phyloP scores from a whole-genome alignment of 345 rosid genomes.

The Citrus hindsii region DNA sequence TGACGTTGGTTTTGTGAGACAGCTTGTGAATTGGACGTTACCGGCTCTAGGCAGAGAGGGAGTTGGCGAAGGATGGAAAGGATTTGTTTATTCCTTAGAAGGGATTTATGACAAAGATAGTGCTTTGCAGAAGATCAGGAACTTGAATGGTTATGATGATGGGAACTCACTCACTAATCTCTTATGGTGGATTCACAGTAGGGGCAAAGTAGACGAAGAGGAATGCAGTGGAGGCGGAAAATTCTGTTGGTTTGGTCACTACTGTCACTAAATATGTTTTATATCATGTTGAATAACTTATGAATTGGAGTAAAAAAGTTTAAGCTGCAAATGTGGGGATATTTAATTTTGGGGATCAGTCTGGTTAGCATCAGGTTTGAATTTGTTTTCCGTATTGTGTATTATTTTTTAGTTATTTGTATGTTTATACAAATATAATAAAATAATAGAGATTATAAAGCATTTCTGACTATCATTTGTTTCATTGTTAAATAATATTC shows the following conservation, averaged over 20 bases:
- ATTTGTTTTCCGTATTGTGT: neutral
- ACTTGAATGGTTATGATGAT: constrained; percentile 58
- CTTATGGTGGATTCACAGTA: constrained; percentile 90
- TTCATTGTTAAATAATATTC: neutral
- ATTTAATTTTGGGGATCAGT: neutral
- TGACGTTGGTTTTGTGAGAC: constrained; percentile 43
- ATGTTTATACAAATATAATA: neutral
- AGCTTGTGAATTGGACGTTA: constrained; percentile 79
- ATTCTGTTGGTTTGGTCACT: constrained; percentile 68
- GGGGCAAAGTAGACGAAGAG: constrained; percentile 38
- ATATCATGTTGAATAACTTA: neutral
- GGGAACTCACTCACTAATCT: constrained; percentile 81
- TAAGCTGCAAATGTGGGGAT: neutral
- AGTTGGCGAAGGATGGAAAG: constrained; percentile 95
- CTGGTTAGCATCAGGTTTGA: neutral
- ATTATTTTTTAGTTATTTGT: neutral
- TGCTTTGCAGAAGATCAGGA: constrained; percentile 58
- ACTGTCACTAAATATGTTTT: constrained; percentile 44
- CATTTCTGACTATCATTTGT: neutral
- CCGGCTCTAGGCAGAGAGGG: constrained; percentile 68
- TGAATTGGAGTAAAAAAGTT: neutral
- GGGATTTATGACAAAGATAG: constrained; percentile 58
- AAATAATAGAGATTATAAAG: neutral
- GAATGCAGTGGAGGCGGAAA: constrained; percentile 45
- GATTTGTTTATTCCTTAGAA: constrained; percentile 80